Base-by-base conservation (phyloP, 257 asterid species). In the Ilex aquifolium region DNA sequence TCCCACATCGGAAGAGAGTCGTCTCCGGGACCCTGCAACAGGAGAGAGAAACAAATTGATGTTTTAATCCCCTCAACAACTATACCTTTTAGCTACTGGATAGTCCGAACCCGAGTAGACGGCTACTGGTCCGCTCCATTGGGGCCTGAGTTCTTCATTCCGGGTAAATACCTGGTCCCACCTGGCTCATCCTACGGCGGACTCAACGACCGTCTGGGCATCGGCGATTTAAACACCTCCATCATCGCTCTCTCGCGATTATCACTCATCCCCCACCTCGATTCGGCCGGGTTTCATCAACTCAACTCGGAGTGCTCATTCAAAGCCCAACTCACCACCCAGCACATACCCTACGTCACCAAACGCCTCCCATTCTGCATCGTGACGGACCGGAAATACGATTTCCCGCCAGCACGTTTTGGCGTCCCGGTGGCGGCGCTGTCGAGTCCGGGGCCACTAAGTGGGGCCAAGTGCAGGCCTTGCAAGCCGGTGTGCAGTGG, bases 401-500 rank as follows among this genome's bases (percentile, higher is more conserved):
- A 30, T 0, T 93, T 68, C 27, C 99, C 97, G 13, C 96, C 96
- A 13, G 40, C 59, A 63, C 81, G 60, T 2, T 80, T 53, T 5
- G 96, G 95, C 1, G 97, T 90, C 53, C 96, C 97, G 0, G 97
- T 90, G 65, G 94, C 89, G 0, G 74, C 99, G 0, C 0, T 93
- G 72, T 82, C 97, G 12, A 90, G 95, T 68, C 81, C 57, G 2
- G 99, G 97, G 39, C 92, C 97, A 10, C 62, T 93, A 7, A 90
- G 82, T 11, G 99, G 99, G 0, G 91, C 91, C 0, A 89, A 93
- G 56, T 93, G 99, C 74, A 80, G 99, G 80, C 96, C 97, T 0
- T 93, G 99, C 59, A 79, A 30, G 51, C 90, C 97, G 0, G 53
- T 64, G 0, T 93, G 99, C 44, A 79, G 42, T 1, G 88, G 88